phyloP scores from a whole-genome alignment of 371 early-diverging fungal species.

The Zychaea mexicana region DNA sequence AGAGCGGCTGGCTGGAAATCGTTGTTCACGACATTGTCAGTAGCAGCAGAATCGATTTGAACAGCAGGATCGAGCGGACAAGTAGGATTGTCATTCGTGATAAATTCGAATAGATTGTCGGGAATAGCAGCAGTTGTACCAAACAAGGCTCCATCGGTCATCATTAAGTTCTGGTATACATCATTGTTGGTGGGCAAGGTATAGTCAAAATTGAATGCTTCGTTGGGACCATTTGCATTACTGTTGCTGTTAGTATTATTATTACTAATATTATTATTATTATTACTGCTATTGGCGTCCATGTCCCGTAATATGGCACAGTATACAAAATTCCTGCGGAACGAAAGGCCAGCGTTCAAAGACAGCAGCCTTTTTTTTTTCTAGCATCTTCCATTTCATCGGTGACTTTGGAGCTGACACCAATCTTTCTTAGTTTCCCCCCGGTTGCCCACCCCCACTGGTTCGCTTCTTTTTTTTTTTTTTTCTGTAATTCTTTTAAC shows the following conservation, averaged over 20 bases:
- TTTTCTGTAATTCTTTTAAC: neutral
- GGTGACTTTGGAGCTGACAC: neutral
- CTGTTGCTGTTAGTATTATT: neutral
- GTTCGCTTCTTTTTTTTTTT: neutral
- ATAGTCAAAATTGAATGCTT: neutral
- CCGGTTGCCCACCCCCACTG: neutral
- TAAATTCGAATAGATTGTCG: slow-evolving; percentile 16
- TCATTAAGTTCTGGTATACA: neutral
- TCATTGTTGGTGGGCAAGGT: neutral
- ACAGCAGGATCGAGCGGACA: slow-evolving; percentile 2
- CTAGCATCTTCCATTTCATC: neutral
- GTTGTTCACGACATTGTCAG: no score
- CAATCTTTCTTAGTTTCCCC: neutral
- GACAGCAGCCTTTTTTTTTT: neutral
- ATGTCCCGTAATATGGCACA: neutral
- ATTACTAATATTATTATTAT: neutral
- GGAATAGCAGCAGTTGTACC: slow-evolving; percentile 3
- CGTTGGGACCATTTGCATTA: neutral
- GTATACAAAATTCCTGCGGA: no score
- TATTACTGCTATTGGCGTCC: neutral
- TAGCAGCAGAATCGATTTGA: no score
- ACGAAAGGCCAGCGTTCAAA: neutral
- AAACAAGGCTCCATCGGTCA: neutral
- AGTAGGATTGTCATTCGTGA: slow-evolving; percentile 7
- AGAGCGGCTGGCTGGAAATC: no score